These are phyloP conservation scores for Sindora glabra DNA, from an alignment of 306 rosid genomes.

Conservation along the genomic window DNA sequence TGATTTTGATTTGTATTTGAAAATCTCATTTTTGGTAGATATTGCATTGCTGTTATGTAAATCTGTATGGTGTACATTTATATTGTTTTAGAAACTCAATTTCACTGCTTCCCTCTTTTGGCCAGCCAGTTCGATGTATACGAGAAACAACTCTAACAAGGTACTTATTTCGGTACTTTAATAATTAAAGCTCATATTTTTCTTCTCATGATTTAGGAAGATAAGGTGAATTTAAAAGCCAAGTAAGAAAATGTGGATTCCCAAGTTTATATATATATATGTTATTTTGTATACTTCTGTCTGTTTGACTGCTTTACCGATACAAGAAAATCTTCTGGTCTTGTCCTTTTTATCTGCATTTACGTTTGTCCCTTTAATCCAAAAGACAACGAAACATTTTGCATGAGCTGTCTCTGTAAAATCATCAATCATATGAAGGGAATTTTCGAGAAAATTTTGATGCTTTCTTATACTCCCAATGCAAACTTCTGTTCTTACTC, in stretches of 20 bases:
- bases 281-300: no score
- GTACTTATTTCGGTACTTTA: conserved; percentile 29
- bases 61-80: conserved; percentile 73
- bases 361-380: no score
- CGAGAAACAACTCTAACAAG: conserved; percentile 58
- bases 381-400: no score
- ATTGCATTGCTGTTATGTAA: no score
- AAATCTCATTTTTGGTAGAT: no score
- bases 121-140: conserved; percentile 73
- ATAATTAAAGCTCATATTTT: conserved; percentile 8
- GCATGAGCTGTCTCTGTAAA: conserved; percentile 62
- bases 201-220: no score
- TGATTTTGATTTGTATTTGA: no score
- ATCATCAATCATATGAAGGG: conserved; percentile 13
- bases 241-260: no score
- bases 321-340: background rate
- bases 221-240: no score
- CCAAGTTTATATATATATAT: no score
- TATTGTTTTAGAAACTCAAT: conserved; percentile 86
- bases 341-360: conserved; percentile 54
- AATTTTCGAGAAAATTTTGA: conserved; percentile 26
- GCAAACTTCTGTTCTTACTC: no score
- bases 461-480: conserved; percentile 30
- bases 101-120: conserved; percentile 54
- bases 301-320: background rate